phyloP scores from a whole-genome alignment of 1,139 yeast genomes.

The Casaregolazyma suthepensis region DNA sequence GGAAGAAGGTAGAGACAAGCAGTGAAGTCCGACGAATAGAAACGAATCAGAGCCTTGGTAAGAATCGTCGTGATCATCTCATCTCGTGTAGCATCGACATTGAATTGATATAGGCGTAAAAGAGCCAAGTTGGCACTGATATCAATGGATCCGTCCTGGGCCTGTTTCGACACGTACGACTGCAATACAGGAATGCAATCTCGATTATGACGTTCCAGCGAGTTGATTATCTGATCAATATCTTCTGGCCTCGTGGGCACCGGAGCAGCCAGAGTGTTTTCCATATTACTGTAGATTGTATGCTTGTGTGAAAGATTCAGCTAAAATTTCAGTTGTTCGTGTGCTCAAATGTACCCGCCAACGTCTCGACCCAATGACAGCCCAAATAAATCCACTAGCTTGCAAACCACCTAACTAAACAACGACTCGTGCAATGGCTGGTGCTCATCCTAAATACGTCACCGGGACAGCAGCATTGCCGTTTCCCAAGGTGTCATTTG shows the following conservation, averaged over 20 bases:
- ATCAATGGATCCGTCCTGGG: constrained; percentile 36
- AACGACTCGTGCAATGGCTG: constrained; percentile 18
- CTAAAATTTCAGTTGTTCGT: background rate
- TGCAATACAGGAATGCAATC: constrained; percentile 40
- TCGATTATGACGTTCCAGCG: constrained; percentile 41
- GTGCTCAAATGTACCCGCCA: background rate
- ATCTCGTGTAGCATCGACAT: constrained; percentile 35
- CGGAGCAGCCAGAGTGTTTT: constrained; percentile 27
- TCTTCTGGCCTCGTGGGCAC: constrained; percentile 37
- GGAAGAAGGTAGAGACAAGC: constrained; percentile 42
- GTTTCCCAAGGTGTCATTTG: constrained; percentile 30
- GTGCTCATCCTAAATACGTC: constrained; percentile 26
- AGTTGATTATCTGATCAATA: constrained; percentile 34
- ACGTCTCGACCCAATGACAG: background rate
- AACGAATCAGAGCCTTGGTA: constrained; percentile 38
- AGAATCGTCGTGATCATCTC: constrained; percentile 37
- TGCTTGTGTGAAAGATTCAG: background rate
- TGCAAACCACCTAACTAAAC: background rate
- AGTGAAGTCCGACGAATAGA: constrained; percentile 40
- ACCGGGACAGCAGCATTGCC: constrained; percentile 33
- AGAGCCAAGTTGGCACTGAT: constrained; percentile 42
- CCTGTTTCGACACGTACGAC: constrained; percentile 38
- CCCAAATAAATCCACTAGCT: background rate
- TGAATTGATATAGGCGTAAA: constrained; percentile 39
- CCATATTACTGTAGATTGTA: constrained; percentile 25